Percentiles rank a stretch among this genome's conserved stretches.
These are phyloP conservation scores for Mycena rebaudengoi DNA, from an alignment of 768 basidiomycete genomes.

Conservation along the genomic window DNA sequence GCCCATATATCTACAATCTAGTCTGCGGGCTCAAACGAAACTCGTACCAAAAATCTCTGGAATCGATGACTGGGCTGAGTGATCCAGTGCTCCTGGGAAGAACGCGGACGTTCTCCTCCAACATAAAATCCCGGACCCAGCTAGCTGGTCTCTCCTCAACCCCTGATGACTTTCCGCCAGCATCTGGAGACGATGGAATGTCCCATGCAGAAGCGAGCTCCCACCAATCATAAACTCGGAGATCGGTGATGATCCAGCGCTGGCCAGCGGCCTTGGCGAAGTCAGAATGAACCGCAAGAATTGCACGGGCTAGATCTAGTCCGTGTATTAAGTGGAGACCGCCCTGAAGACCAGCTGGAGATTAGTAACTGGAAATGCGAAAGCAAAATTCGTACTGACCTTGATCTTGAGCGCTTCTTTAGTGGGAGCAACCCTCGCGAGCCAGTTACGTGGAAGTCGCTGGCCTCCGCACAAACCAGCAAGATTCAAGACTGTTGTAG, in stretches of 20 bases:
- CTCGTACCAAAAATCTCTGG: constrained; percentile 66
- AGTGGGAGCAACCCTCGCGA: constrained; percentile 59
- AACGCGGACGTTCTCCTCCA: constrained; percentile 55
- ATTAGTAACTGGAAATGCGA: neutral
- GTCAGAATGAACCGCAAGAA: constrained; percentile 62
- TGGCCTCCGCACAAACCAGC: constrained; percentile 70
- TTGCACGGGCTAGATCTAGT: constrained; percentile 63
- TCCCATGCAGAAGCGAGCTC: constrained; percentile 68
- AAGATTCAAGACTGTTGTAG: constrained; percentile 67
- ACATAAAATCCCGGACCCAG: constrained; percentile 71
- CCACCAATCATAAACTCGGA: constrained; percentile 74
- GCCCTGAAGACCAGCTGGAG: constrained; percentile 42
- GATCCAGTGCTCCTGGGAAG: constrained; percentile 59
- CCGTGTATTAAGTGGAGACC: constrained; percentile 72
- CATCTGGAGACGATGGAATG: constrained; percentile 14
- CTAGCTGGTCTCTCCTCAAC: constrained; percentile 49
- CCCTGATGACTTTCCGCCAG: too few species aligned
- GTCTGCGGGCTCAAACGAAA: too few species aligned
- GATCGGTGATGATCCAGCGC: constrained; percentile 65
- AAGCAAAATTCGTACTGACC: constrained; percentile 37
- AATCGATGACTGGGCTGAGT: constrained; percentile 65
- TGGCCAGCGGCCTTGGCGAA: constrained; percentile 56
- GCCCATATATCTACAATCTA: too few species aligned
- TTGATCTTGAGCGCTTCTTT: constrained; percentile 62
- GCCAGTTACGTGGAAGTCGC: constrained; percentile 59